Base-by-base conservation (phyloP, 2,329 filamentous ascomycete genomes). In the Ophiostoma himal-ulmi region DNA sequence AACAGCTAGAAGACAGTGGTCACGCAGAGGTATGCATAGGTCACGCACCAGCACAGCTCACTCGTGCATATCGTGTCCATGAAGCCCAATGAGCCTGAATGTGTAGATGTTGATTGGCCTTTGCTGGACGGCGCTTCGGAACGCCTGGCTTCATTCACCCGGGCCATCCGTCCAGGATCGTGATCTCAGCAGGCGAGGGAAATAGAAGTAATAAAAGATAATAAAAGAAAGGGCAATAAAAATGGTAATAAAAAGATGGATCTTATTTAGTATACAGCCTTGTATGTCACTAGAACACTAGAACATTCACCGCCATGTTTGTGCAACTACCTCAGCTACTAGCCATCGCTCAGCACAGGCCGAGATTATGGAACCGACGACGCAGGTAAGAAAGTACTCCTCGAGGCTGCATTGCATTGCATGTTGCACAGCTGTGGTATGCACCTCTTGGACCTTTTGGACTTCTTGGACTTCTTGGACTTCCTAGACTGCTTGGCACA, bases 321-420 rank as follows among this genome's bases (percentile, higher is more conserved):
- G 44, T 48, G 5, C 5, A 20, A 48, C 44, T 13, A 39, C 37
- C 37, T 39, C 37, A 48, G 7, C 11, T 57, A 17, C 8, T 57
- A 22, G 8, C 26, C 22, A 30, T 57, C 48, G 48, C 5, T 22
- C 52, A 57, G 30, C 52, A 22, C n/a, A 57, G 52, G 52, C 52
- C 52, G 52, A 57, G 52, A 57, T 26, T 57, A 57, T 57, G 52
- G 52, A 11, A 57, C 52, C 52, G 52, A 26, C 52, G 22, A 57
- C 52, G 52, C 52, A 57, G 22, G 52, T 26, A 26, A 26, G 52
- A 26, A 57, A 57, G 22, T 26, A 57, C 52, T 57, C 52, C 52
- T 57, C 52, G 52, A 26, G 52, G 52, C 52, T 57, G 52, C 52
- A 57, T 57, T 57, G 52, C 52, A 57, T 57, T 57, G 52, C 52